Evolutionary conservation across 2,329 filamentous ascomycete species (phyloP), one percentile per base, ranked within the genome.

Genomic region (Geoglossum cookeanum): DNA sequence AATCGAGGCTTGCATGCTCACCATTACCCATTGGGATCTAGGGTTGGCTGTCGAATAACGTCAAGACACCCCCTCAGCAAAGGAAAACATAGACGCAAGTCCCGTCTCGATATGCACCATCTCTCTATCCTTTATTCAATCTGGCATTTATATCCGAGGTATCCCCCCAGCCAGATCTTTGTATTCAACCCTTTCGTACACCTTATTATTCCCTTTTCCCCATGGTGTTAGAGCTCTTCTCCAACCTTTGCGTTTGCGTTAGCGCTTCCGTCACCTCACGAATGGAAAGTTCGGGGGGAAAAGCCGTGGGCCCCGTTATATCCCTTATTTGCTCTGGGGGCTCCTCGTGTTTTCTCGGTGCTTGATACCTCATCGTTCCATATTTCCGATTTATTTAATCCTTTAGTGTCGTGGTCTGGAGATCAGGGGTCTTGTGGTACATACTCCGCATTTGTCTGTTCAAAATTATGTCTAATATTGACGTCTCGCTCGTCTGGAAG

Each of bases 31-130:
- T 55, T 35, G 54, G 56, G 54, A 27, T 37, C n/a, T 61, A 79
- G 76, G 75, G 82, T 57, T 90, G 86, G 86, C 76, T 91, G 62
- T 88, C 84, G 62, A 87, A 87, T 72, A 90, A 89, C 67, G 83
- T 90, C 72, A 90, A 90, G 74, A 71, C 71, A 33, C 70, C 68
- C 58, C 69, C 71, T 33, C 64, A 67, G 61, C 42, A 45, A 45
- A 45, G 44, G 22, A 55, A 35, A 35, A 30, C 57, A 35, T 53
- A 35, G 33, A 53, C 30, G 37, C 7, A 5, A 11, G 9, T 37
- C 29, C 15, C 7, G 17, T 33, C 29, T 17, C 49, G 29, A 15
- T 11, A 32, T 33, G 30, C 49, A 53, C n/a, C 30, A 9, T n/a
- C 29, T 35, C n/a, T 53, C 48, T 35, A 45, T 22, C 42, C 42